These are phyloP conservation scores for Polyporus arcularius DNA, from an alignment of 768 basidiomycete species.

Conservation along the genomic window DNA sequence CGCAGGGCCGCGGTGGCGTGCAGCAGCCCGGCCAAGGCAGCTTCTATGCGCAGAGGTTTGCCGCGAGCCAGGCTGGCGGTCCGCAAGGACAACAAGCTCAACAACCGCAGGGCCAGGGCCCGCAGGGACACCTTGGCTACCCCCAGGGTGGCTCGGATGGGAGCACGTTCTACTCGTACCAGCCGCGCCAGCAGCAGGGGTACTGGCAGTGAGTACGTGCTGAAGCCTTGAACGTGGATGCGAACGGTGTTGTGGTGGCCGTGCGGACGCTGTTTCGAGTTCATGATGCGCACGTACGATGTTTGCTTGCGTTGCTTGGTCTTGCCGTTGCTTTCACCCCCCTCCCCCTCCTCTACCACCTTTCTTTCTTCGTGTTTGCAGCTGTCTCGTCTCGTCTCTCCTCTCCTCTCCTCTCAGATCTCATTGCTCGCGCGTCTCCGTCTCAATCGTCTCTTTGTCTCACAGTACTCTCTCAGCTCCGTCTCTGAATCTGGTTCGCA, in stretches of 20 bases:
- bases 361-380: slow-evolving; percentile 3
- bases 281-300: background rate
- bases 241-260: background rate
- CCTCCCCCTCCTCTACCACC: background rate
- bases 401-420: background rate
- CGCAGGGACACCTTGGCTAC: slow-evolving; percentile 63
- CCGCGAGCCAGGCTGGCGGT: slow-evolving; percentile 38
- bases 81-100: slow-evolving; percentile 52
- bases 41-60: slow-evolving; percentile 48
- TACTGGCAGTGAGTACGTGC: slow-evolving; percentile 43
- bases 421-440: background rate
- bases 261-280: background rate
- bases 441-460: slow-evolving; percentile 16
- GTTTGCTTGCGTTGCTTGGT: background rate
- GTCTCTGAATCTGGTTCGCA: slow-evolving; percentile 20
- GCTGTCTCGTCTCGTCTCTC: slow-evolving; percentile 4
- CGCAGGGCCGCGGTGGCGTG: slow-evolving; percentile 43
- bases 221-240: background rate
- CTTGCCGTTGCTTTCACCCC: background rate
- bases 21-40: slow-evolving; percentile 46
- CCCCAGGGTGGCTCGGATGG: slow-evolving; percentile 65
- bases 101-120: slow-evolving; percentile 39
- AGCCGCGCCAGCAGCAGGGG: slow-evolving; percentile 68
- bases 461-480: slow-evolving; percentile 16
- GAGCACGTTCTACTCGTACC: slow-evolving; percentile 68